A percentile compares a stretch with the other conserved stretches of the same genome.
Evolutionary conservation across 495 filamentous ascomycete genomes (phyloP).

Genomic region (Usnea hakonensis): DNA sequence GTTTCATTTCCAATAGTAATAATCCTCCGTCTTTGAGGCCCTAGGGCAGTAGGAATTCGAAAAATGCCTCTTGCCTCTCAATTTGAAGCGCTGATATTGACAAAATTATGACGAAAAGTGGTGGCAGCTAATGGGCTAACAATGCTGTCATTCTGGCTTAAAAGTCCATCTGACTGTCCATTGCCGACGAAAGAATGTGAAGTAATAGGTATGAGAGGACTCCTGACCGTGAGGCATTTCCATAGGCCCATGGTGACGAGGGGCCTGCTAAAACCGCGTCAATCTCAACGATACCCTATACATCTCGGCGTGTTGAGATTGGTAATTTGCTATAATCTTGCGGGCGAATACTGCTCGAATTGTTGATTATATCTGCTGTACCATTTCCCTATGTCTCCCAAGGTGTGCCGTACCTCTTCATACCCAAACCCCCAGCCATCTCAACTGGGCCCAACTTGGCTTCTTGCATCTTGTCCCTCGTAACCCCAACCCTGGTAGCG

Average conservation of each 20-base stretch:
- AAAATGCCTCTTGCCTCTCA: constrained; percentile 5
- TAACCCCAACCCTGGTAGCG: constrained; percentile 59
- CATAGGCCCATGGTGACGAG: neutral
- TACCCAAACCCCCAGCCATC: neutral
- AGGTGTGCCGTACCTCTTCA: constrained; percentile 2
- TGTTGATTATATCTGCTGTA: neutral
- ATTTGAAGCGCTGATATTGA: neutral
- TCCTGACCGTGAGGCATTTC: neutral
- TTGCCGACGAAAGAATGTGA: neutral
- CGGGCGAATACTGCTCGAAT: neutral
- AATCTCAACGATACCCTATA: neutral
- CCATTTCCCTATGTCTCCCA: neutral
- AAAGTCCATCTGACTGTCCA: neutral
- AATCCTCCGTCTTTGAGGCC: neutral
- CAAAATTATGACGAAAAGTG: neutral
- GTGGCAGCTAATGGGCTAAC: neutral
- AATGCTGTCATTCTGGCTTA: neutral
- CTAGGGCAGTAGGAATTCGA: neutral
- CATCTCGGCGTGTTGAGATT: neutral
- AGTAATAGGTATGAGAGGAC: neutral
- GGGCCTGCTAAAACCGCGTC: neutral
- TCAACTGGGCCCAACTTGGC: constrained; percentile 45
- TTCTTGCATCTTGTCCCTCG: constrained; percentile 63
- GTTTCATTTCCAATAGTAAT: constrained; percentile 5
- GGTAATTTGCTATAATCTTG: neutral